Conservation (phyloP, 2,329 filamentous ascomycete genomes). For the Ceratocystis huliohia region DNA sequence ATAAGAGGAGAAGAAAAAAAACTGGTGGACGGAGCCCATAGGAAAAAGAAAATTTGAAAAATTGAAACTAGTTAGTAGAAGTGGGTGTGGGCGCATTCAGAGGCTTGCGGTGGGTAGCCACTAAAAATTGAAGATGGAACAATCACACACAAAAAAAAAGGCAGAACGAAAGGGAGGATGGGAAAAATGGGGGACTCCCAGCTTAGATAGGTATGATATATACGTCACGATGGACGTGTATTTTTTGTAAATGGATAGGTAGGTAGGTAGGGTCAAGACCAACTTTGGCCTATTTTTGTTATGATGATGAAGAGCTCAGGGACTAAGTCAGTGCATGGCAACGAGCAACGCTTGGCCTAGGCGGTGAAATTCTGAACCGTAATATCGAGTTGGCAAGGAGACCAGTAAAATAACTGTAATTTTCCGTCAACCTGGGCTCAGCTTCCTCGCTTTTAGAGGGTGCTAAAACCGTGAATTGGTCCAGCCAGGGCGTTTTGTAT, state of each 20-base stretch:
- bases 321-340: neutral
- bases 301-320: neutral
- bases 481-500: neutral
- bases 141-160: slow-evolving; percentile 9
- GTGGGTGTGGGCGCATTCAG: slow-evolving; percentile 17
- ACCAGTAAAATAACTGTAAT: neutral
- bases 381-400: slow-evolving; percentile 5
- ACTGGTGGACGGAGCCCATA: slow-evolving; percentile 15
- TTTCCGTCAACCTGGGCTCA: neutral
- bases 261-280: neutral
- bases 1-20: slow-evolving; percentile 17
- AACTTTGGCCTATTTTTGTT: slow-evolving; percentile 2
- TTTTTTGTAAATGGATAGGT: neutral
- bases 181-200: neutral
- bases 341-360: neutral
- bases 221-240: slow-evolving; percentile 6
- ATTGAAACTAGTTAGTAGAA: slow-evolving; percentile 15
- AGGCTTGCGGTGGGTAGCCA: slow-evolving; percentile 5
- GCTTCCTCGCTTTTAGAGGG: neutral
- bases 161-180: slow-evolving; percentile 3
- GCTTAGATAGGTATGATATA: neutral
- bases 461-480: neutral
- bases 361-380: neutral
- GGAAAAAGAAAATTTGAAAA: slow-evolving; percentile 13
- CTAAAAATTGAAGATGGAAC: slow-evolving; percentile 10